Evolutionary conservation across 202 grass and related monocot genomes (phyloP).

Genomic region (Miscanthus sacchariflorus): DNA sequence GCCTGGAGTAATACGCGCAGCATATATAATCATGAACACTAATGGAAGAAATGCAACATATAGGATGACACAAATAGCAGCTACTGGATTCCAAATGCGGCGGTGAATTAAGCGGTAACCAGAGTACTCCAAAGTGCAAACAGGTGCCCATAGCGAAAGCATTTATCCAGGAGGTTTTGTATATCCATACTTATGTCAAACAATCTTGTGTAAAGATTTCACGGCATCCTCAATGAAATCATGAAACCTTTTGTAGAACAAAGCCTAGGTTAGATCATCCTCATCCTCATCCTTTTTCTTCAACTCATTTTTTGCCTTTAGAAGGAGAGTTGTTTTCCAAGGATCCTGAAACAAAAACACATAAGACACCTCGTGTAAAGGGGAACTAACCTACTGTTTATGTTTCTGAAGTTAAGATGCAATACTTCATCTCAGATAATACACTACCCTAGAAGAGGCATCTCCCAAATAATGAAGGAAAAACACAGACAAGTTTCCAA

Average conservation of each 20-base stretch:
- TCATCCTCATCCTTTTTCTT: conserved; percentile 81
- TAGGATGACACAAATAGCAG: background rate
- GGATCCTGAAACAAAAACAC: conserved; percentile 63
- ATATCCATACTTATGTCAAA: background rate
- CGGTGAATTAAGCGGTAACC: background rate
- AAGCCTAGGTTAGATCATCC: conserved; percentile 77
- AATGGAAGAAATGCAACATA: background rate
- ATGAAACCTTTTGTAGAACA: conserved; percentile 37
- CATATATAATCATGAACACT: background rate
- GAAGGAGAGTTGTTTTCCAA: conserved; percentile 86
- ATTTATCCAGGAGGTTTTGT: background rate
- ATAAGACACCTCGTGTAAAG: background rate
- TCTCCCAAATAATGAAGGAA: background rate
- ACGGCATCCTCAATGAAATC: conserved; percentile 19
- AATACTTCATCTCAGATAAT: background rate
- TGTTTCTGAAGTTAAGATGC: background rate
- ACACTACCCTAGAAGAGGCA: conserved; percentile 15
- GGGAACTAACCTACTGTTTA: background rate
- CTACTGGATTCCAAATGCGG: background rate
- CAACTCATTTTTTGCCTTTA: conserved; percentile 75
- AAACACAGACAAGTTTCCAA: conserved; percentile 16
- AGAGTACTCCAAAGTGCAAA: background rate
- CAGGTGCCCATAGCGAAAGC: background rate
- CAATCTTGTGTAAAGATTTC: background rate
- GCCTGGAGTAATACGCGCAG: background rate